Percentiles rank a stretch among this genome's conserved stretches.
phyloP scores from a whole-genome alignment of 2,329 filamentous ascomycete genomes.

The Cercospora nicotianae region DNA sequence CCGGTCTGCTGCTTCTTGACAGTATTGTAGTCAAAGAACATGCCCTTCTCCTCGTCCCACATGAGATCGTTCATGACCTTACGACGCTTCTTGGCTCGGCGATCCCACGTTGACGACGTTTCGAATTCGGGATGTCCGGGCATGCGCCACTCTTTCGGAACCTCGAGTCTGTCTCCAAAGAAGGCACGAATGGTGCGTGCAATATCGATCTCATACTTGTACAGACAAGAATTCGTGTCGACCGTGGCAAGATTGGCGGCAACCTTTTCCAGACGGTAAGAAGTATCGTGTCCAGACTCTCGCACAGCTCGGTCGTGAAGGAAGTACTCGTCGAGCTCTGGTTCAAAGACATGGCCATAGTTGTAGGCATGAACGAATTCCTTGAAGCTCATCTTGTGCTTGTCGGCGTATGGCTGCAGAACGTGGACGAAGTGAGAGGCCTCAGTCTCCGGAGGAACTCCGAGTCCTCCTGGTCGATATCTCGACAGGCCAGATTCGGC shows the following conservation, averaged over 20 bases:
- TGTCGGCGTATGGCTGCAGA: slow-evolving; percentile 76
- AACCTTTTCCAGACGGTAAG: slow-evolving; percentile 85
- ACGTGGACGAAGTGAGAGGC: slow-evolving; percentile 82
- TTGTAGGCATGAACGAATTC: slow-evolving; percentile 92
- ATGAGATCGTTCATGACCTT: slow-evolving; percentile 86
- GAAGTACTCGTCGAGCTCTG: slow-evolving; percentile 92
- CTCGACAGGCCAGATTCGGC: slow-evolving; percentile 75
- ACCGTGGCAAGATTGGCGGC: slow-evolving; percentile 89
- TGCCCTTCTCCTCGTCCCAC: slow-evolving; percentile 87
- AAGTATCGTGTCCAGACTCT: slow-evolving; percentile 95
- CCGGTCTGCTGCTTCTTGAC: slow-evolving; percentile 73
- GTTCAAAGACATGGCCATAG: slow-evolving; percentile 70
- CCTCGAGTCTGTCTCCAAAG: slow-evolving; percentile 78
- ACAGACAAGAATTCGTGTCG: slow-evolving; percentile 89
- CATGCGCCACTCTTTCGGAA: slow-evolving; percentile 79
- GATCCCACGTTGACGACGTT: slow-evolving; percentile 85
- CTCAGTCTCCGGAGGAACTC: slow-evolving; percentile 90
- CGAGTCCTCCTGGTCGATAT: slow-evolving; percentile 79
- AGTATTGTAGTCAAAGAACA: slow-evolving; percentile 98
- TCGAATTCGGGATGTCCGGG: slow-evolving; percentile 66
- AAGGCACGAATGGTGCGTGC: slow-evolving; percentile 78
- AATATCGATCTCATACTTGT: slow-evolving; percentile 97
- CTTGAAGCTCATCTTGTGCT: slow-evolving; percentile 76
- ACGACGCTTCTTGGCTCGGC: slow-evolving; percentile 80
- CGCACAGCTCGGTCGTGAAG: slow-evolving; percentile 92